Evolutionary conservation across 768 basidiomycete species (phyloP), one percentile per base, ranked within the genome.

Genomic region (Lactarius vividus): DNA sequence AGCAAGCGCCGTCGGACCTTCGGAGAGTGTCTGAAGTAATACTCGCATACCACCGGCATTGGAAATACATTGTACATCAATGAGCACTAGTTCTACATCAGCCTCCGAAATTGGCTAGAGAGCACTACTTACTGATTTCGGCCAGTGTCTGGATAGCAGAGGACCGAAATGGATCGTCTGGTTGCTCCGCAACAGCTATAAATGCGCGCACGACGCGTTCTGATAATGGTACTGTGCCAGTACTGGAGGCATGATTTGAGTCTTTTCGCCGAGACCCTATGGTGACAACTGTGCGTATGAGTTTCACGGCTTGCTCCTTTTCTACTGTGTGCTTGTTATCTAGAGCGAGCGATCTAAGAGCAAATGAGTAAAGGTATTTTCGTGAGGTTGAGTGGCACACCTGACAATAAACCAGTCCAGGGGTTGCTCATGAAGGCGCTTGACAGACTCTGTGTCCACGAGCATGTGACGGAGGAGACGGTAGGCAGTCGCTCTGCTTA

Each of bases 401-500:
- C 91, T 90, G 69, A 98, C 85, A 55, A 98, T 85, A 72, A 92
- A 94, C 88, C 92, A 95, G 70, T 97, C 94, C 39, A 97, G 75
- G 20, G 88, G 83, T 26, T 85, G 82, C 62, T 80, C 80, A 15
- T 84, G 81, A 37, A 97, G 78, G 26, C 79, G 80, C 63, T 83
- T 82, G 55, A 94, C 88, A 0, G 87, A 86, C n/a, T 88, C 82
- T 0, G 79, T 72, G 71, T 95, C 93, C 4, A 94, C 84, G 7
- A 96, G 74, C 1, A 84, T 78, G 72, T 95, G 88, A 23, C 96
- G 85, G 20, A 98, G 80, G 2, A 96, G 80, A 52, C 94, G 83
- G 76, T 96, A 98, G 0, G 89, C 90, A 2, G 87, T 86, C 13
- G 95, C 87, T 44, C 94, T 85, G 70, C 89, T 86, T 57, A 88